Percentiles rank a stretch among this genome's conserved stretches.
Conservation (phyloP, 805 yeast species). For the Saturnispora bothae region DNA sequence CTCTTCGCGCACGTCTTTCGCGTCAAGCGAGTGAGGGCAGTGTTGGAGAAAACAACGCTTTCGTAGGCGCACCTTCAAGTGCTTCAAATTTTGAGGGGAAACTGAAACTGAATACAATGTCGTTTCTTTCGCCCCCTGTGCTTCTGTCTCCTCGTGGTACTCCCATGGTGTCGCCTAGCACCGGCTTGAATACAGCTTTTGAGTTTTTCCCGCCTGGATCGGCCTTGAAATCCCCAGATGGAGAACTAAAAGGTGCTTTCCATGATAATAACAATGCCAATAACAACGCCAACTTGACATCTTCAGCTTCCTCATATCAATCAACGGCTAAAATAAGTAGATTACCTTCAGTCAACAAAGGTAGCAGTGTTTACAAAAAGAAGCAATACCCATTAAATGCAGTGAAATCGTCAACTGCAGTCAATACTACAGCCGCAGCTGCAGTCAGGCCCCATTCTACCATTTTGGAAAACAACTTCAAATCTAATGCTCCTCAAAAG, state of each 20-base stretch:
- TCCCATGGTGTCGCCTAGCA: constrained; percentile 21
- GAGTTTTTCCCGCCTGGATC: constrained; percentile 7
- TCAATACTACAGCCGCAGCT: not conserved
- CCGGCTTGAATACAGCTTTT: constrained; percentile 1
- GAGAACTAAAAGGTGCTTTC: not conserved
- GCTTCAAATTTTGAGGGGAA: constrained; percentile 6
- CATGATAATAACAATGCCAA: not conserved
- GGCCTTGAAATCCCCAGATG: not conserved
- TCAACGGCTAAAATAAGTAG: constrained; percentile 1
- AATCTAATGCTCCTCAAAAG: constrained; percentile 27
- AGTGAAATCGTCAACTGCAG: not conserved
- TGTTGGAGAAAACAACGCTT: constrained; percentile 5
- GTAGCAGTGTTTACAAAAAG: not conserved
- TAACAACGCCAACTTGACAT: not conserved
- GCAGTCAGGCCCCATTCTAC: constrained; percentile 22
- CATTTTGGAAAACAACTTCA: constrained; percentile 24
- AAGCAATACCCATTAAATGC: not conserved
- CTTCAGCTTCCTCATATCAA: not conserved
- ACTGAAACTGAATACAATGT: constrained; percentile 18
- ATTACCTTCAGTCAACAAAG: constrained; percentile 1
- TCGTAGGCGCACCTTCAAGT: not conserved
- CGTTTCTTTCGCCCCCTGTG: constrained; percentile 16
- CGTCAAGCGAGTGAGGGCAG: constrained; percentile 1
- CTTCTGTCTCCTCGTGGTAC: constrained; percentile 25
- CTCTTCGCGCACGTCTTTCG: not conserved